Base-by-base conservation (phyloP, 139 green algal genomes). In the Marvania coccoides region DNA sequence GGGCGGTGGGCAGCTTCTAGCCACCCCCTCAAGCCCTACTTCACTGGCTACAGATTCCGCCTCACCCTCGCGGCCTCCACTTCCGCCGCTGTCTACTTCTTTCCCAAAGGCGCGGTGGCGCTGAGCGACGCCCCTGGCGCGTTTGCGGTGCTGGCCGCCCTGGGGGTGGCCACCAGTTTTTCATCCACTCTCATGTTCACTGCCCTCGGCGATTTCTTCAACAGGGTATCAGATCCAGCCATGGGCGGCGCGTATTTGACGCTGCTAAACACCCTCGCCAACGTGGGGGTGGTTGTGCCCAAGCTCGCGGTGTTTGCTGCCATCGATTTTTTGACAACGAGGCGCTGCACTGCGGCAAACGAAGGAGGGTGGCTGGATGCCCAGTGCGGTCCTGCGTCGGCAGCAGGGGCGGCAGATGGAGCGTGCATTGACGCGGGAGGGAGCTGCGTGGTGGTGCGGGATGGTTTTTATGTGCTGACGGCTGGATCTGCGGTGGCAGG, bases 201-300 rank as follows among this genome's bases (percentile, higher is more conserved):
- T 9, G 73, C 83, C 1, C 73, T 93, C 24, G 88, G 90, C 33
- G 82, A 69, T 14, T 90, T 96, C 70, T 96, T 83, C 77, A 96
- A 92, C 67, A 64, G 42, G 37, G 64, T 88, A n/a, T 72, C 42
- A 23, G 79, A 86, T 61, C 79, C 84, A 33, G 57, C 14, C 31
- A 90, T 91, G 81, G 90, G 91, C n/a, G 91, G 91, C 28, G 82
- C 89, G 2, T 97, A 96, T 78, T 79, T 97, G 15, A 97, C 91
- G 4, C 83, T 97, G 54, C 84, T 97, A 30, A 97, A 97, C 81
- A 96, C 91, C 10, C 88, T 96, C 35, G 84, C 89, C 42, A 97
- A 97, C 85, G 82, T 97, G 74, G 91, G 91, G 40, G 76, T 87
- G 34, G 88, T 82, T 9, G 63, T 94, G 33, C 90, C 90, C 28